Conservation (phyloP, 257 asterid species). For the Solanum pimpinellifolium region DNA sequence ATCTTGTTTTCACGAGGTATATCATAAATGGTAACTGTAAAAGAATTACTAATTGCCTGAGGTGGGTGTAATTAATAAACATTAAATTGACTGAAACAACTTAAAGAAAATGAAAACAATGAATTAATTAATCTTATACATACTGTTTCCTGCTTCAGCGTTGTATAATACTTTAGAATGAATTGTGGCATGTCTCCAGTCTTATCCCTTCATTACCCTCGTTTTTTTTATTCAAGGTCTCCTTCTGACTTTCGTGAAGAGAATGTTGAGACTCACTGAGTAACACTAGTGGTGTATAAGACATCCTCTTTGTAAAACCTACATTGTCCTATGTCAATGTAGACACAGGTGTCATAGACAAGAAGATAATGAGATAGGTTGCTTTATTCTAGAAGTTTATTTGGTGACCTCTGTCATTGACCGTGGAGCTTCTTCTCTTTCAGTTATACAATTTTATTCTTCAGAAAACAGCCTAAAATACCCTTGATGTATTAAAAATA, state of each 20-base stretch:
- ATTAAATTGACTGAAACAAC: neutral
- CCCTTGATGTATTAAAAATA: no score
- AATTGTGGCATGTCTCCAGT: neutral
- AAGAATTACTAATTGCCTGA: neutral
- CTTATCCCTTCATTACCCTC: neutral
- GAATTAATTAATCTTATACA: neutral
- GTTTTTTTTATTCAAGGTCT: neutral
- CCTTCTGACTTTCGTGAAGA: neutral
- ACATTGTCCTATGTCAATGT: neutral
- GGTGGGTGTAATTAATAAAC: neutral
- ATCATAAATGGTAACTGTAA: neutral
- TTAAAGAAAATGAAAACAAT: neutral
- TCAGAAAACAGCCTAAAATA: no score
- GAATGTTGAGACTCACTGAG: neutral
- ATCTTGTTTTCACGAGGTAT: neutral
- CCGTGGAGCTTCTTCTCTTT: neutral
- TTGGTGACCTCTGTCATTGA: neutral
- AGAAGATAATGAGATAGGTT: neutral
- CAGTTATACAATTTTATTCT: neutral
- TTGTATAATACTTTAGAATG: neutral
- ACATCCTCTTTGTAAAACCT: neutral
- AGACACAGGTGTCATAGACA: neutral
- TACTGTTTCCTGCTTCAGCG: neutral
- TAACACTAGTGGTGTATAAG: neutral
- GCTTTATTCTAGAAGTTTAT: neutral